A percentile compares a stretch with the other conserved stretches of the same genome.
phyloP scores from a whole-genome alignment of 331 rosid species.

The Erythrophleum ivorense region DNA sequence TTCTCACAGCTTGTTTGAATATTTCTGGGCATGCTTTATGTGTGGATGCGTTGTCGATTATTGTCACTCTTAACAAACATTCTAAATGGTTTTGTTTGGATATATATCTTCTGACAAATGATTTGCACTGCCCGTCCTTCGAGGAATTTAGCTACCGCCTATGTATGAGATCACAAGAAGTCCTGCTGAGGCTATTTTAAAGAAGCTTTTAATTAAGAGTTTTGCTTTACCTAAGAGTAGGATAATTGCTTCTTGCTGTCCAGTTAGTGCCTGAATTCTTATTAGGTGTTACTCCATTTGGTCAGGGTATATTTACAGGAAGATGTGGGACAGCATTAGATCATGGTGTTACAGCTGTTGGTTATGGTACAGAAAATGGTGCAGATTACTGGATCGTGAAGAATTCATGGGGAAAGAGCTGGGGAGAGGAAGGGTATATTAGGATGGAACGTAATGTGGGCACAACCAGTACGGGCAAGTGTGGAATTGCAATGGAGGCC shows the following conservation, averaged over 20 bases:
- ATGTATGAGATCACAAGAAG: not conserved
- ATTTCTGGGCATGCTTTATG: not conserved
- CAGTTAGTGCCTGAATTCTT: not conserved
- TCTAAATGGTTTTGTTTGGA: too few relatives aligned
- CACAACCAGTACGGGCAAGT: conserved; percentile 56
- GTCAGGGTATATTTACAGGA: conserved; percentile 84
- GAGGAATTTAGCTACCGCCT: not conserved
- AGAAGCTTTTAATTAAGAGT: not conserved
- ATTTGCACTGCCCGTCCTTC: conserved; percentile 4
- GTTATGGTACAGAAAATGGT: conserved; percentile 78
- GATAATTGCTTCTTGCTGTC: not conserved
- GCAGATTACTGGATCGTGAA: conserved; percentile 87
- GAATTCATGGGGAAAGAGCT: conserved; percentile 85
- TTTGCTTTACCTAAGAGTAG: not conserved
- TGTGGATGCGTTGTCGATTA: not conserved
- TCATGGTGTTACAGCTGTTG: conserved; percentile 91
- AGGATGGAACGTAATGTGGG: conserved; percentile 73
- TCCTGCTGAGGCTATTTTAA: not conserved
- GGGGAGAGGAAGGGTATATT: conserved; percentile 90
- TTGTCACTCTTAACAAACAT: not conserved
- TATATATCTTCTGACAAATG: not conserved
- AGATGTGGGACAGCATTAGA: conserved; percentile 81
- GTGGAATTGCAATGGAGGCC: conserved; percentile 92
- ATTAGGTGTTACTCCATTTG: conserved; percentile 10
- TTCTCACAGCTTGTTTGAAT: not conserved